Base-by-base conservation (phyloP, 805 yeast genomes). In the Teunomyces atbi region DNA sequence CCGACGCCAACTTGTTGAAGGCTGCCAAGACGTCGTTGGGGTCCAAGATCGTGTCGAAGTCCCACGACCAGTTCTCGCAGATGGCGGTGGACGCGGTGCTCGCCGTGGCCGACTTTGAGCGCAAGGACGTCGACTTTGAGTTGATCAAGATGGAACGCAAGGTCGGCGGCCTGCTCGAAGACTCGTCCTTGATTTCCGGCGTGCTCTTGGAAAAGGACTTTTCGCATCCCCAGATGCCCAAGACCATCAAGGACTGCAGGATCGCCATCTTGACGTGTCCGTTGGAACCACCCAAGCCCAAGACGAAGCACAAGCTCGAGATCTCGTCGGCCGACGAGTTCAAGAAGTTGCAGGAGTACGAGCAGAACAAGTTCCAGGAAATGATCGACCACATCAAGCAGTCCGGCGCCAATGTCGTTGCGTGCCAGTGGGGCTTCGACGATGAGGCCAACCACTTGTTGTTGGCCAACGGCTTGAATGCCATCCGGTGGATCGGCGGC, bases 341-440 rank as follows among this genome's bases (percentile, higher is more conserved):
- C 72, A 81, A 86, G 66, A 85, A 82, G 52, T 78, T 94, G 63
- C 99, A 95, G 73, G 81, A 80, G 44, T 94, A 94, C 67, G 99
- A 94, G 74, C 92, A 86, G 57, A 83, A 85, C 53, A 90, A 89
- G 66, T 94, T 94, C 64, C 79, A 76, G 62, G 89, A 88, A 65
- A 94, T 94, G 99, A 90, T 94, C 49, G 76, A 84, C 49, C 71
- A 76, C 52, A 95, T 94, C 45, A 91, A 94, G 69, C 80, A 78
- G 20, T 78, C 96, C 0, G 98, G 98, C 35, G 98, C 99, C 23
- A 92, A 91, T 66, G 81, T 92, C 46, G 99, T 92, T 44, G 92
- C 95, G 33, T 94, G 99, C 72, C 99, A 92, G 73, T 92, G 99
- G 99, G 99, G 99, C 13, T 94, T 92, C 60, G 99, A 92, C 67